Evolutionary conservation across 345 rosid genomes (phyloP), one percentile per base, ranked within the genome.

Genomic region (Sisymbrium irio): DNA sequence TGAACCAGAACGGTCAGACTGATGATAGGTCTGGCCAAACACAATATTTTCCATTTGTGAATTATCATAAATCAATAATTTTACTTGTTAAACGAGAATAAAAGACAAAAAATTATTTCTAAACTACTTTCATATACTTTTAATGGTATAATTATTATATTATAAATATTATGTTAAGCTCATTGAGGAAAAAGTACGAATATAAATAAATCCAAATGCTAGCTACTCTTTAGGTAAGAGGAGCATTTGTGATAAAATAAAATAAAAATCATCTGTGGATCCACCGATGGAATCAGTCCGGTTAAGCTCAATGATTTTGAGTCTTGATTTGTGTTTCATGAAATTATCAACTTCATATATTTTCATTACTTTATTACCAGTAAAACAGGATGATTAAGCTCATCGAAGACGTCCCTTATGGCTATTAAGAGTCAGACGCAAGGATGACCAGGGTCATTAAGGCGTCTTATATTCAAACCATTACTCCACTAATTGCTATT

Each of bases 401-500:
- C 28, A 35, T 7, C 25, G 55, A 13, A 47, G 60, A 54, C 61
- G 79, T 55, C 79, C 59, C 79, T 70, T 69, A 76, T 69, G 55
- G 60, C 9, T 55, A 37, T 76, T 55, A 76, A 76, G 75, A 76
- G 71, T 70, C 79, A 46, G 66, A 18, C 39, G 15, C 53, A 44
- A 57, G 1, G 45, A 62, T 69, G 75, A 54, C 51, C 67, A 50
- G 63, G 57, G 74, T 67, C 58, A 60, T 28, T 47, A 37, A 28
- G 61, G 12, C 35, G 20, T 59, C 62, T 51, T 67, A 51, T 59
- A 41, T 47, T 44, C 57, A 42, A 75, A 62, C 62, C 18, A 61
- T 39, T 67, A 75, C 41, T 67, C 79, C 69, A 76, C 75, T 76
- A 69, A 76, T 62, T 69, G 42, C 51, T 56, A 17, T 30, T 69